A percentile compares a stretch with the other conserved stretches of the same genome.
Evolutionary conservation across 73 alveolate genomes (phyloP).

Genomic region (Urostyla sp.): DNA sequence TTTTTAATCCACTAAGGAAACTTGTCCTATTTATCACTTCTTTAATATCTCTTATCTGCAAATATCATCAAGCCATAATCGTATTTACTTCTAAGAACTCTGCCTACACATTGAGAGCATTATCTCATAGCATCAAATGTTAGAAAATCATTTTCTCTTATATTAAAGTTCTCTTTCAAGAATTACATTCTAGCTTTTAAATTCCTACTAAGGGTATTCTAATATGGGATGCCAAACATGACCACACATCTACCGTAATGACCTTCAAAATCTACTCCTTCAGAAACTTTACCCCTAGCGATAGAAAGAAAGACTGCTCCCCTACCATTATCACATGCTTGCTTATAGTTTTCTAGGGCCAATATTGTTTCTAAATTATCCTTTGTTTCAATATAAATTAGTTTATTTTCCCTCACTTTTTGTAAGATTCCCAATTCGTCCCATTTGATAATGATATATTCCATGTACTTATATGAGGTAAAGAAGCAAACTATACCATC

Average conservation of each 20-base stretch:
- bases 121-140: constrained; percentile 93
- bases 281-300: constrained; percentile 91
- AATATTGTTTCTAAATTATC: constrained; percentile 79
- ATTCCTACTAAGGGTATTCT: constrained; percentile 77
- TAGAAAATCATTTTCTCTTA: constrained; percentile 85
- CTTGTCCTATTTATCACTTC: constrained; percentile 77
- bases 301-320: constrained; percentile 92
- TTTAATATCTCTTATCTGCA: constrained; percentile 83
- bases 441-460: constrained; percentile 84
- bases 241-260: constrained; percentile 89
- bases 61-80: constrained; percentile 87
- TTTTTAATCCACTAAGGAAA: constrained; percentile 80
- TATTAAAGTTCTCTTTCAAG: constrained; percentile 78
- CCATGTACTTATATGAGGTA: constrained; percentile 84
- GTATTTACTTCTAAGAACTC: constrained; percentile 80
- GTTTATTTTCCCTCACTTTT: constrained; percentile 79
- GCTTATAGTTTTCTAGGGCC: constrained; percentile 77
- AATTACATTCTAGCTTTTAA: constrained; percentile 82
- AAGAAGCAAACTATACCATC: constrained; percentile 91
- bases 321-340: constrained; percentile 90
- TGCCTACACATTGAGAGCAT: constrained; percentile 83
- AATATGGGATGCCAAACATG: constrained; percentile 88
- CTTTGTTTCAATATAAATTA: constrained; percentile 81
- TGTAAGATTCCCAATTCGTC: constrained; percentile 83
- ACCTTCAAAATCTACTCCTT: constrained; percentile 85